These are phyloP conservation scores for Rhodotorula babjevae DNA, from an alignment of 768 basidiomycete species.

Conservation along the genomic window DNA sequence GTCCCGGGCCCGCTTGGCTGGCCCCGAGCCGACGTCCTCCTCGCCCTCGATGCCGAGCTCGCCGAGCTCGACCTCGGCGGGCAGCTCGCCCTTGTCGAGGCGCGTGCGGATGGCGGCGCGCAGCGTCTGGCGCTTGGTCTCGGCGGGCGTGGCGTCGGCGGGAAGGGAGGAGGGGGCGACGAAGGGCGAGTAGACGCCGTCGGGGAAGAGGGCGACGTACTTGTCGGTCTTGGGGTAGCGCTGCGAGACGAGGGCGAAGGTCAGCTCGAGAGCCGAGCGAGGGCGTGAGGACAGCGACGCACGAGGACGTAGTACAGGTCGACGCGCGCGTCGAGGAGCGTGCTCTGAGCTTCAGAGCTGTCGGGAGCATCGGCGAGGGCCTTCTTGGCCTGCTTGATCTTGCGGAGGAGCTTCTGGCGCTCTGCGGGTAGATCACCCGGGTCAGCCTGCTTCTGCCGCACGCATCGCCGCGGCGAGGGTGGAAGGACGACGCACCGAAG, in stretches of 20 bases:
- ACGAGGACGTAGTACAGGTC: constrained; percentile 89
- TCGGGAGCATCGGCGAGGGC: constrained; percentile 45
- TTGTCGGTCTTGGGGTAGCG: constrained; percentile 79
- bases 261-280: neutral
- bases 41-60: constrained; percentile 46
- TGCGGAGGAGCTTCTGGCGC: constrained; percentile 76
- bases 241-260: constrained; percentile 48
- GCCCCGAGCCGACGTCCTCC: constrained; percentile 44
- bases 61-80: constrained; percentile 59
- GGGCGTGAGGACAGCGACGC: too few species aligned
- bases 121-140: constrained; percentile 44
- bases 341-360: constrained; percentile 40
- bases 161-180: constrained; percentile 44
- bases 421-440: too few species aligned
- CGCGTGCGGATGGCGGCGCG: constrained; percentile 59
- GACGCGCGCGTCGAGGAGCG: constrained; percentile 64
- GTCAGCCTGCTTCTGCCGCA: too few species aligned
- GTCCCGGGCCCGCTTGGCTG: constrained; percentile 46
- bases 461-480: too few species aligned
- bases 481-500: constrained; percentile 74
- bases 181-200: constrained; percentile 24
- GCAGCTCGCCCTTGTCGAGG: constrained; percentile 61
- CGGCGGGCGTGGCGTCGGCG: constrained; percentile 49
- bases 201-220: constrained; percentile 83
- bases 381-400: constrained; percentile 66